Percentiles rank a stretch among this genome's conserved stretches.
Evolutionary conservation across 2,329 filamentous ascomycete genomes (phyloP).

Genomic region (Lecanicillium sp.): DNA sequence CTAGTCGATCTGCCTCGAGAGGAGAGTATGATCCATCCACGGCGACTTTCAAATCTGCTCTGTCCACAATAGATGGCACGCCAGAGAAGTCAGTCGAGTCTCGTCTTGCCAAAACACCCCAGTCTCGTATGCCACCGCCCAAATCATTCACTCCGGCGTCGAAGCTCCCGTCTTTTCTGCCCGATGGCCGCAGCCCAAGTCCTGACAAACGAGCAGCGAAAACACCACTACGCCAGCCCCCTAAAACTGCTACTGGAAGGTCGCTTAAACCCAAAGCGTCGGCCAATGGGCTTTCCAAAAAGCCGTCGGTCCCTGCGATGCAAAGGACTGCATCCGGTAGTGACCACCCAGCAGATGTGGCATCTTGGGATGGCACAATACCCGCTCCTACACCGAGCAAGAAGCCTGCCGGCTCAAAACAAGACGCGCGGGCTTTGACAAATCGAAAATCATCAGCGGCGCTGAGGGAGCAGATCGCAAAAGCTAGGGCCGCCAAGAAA

Average conservation of each 20-base stretch:
- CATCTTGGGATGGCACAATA: conserved; percentile 23
- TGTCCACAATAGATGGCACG: conserved; percentile 36
- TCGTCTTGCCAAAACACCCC: conserved; percentile 15
- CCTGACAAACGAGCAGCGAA: conserved; percentile 26
- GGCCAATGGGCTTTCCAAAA: conserved; percentile 45
- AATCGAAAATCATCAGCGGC: conserved; percentile 65
- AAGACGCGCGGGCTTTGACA: conserved; percentile 16
- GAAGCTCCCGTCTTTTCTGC: conserved; percentile 17
- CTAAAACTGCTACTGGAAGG: conserved; percentile 29
- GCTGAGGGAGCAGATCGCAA: conserved; percentile 84
- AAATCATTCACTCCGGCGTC: conserved; percentile 13
- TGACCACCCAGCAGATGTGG: conserved; percentile 8
- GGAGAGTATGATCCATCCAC: conserved; percentile 40
- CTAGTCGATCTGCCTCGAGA: conserved; percentile 49
- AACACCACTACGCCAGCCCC: conserved; percentile 22
- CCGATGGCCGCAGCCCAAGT: conserved; percentile 26
- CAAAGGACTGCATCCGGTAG: conserved; percentile 14
- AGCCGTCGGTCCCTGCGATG: conserved; percentile 41
- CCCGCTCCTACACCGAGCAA: conserved; percentile 14
- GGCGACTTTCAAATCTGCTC: conserved; percentile 33
- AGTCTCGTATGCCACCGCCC: conserved; percentile 16
- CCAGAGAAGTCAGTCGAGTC: conserved; percentile 25
- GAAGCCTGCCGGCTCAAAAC: conserved; percentile 8
- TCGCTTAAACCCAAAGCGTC: conserved; percentile 45
- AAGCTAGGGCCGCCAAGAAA: conserved; percentile 76